Percentiles rank a stretch among this genome's conserved stretches.
Conservation (phyloP, 2,329 filamentous ascomycete genomes). For the Domatiomyces globalis region DNA sequence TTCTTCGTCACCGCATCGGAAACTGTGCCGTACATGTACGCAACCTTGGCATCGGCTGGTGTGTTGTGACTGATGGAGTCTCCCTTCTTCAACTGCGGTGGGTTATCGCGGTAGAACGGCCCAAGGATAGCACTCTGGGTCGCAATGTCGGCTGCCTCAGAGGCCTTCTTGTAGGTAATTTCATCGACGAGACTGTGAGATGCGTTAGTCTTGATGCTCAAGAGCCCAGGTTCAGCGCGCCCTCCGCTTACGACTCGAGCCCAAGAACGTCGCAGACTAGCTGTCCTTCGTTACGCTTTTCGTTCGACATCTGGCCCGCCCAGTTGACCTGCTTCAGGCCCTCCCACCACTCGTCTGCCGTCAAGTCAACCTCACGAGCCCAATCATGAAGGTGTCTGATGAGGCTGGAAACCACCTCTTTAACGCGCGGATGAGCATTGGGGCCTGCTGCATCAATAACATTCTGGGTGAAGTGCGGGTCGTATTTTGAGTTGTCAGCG, state of each 20-base stretch:
- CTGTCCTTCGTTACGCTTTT: slow-evolving; percentile 50
- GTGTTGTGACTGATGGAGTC: slow-evolving; percentile 46
- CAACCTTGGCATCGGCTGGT: slow-evolving; percentile 38
- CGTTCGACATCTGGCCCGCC: slow-evolving; percentile 48
- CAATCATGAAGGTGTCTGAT: slow-evolving; percentile 46
- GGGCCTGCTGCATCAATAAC: slow-evolving; percentile 63
- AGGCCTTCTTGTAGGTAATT: slow-evolving; percentile 55
- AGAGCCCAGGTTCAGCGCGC: background rate
- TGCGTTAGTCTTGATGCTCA: slow-evolving; percentile 2
- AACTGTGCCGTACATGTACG: slow-evolving; percentile 51
- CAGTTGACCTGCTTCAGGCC: slow-evolving; percentile 46
- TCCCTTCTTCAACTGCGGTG: slow-evolving; percentile 56
- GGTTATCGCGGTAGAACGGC: slow-evolving; percentile 66
- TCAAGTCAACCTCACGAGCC: slow-evolving; percentile 44
- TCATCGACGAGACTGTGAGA: slow-evolving; percentile 52
- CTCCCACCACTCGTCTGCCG: slow-evolving; percentile 45
- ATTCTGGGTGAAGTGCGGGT: slow-evolving; percentile 47
- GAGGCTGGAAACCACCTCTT: slow-evolving; percentile 43
- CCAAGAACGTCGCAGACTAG: slow-evolving; percentile 45
- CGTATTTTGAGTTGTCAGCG: slow-evolving; percentile 21
- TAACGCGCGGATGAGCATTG: slow-evolving; percentile 52
- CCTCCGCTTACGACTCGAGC: slow-evolving; percentile 37
- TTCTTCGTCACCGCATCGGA: slow-evolving; percentile 45
- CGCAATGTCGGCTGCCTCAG: slow-evolving; percentile 37
- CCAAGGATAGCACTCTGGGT: slow-evolving; percentile 71